A percentile compares a stretch with the other conserved stretches of the same genome.
Conservation (phyloP, 2,329 filamentous ascomycete species). For the Alternaria brassicicola region DNA sequence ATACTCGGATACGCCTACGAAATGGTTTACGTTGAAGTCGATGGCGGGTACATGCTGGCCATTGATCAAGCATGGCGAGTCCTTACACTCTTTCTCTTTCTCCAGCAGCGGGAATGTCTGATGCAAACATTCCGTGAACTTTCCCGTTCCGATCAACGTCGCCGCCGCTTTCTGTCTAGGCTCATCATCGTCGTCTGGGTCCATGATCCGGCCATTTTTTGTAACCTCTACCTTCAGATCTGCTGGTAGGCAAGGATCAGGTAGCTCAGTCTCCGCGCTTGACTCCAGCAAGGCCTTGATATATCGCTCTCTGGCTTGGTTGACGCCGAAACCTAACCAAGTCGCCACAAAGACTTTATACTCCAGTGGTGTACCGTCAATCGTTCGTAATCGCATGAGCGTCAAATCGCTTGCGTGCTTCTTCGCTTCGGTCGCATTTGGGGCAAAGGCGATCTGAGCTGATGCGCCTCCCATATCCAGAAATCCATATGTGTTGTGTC, state of each 20-base stretch:
- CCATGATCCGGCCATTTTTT: slow-evolving; percentile 68
- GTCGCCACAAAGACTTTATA: slow-evolving; percentile 94
- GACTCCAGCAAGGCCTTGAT: slow-evolving; percentile 75
- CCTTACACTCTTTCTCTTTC: slow-evolving; percentile 83
- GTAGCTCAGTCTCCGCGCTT: slow-evolving; percentile 70
- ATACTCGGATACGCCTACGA: slow-evolving; percentile 96
- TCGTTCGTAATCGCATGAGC: slow-evolving; percentile 78
- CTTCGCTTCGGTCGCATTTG: slow-evolving; percentile 85
- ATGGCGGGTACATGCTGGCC: slow-evolving; percentile 93
- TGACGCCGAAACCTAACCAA: slow-evolving; percentile 97
- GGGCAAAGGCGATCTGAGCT: slow-evolving; percentile 96
- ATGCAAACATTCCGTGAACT: slow-evolving; percentile 82
- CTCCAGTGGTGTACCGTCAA: slow-evolving; percentile 78
- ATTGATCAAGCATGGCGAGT: slow-evolving; percentile 86
- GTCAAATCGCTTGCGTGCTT: slow-evolving; percentile 92
- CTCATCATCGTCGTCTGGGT: slow-evolving; percentile 49
- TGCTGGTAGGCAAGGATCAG: slow-evolving; percentile 87
- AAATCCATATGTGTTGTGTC: slow-evolving; percentile 94
- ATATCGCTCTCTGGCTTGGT: slow-evolving; percentile 86
- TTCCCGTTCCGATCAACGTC: slow-evolving; percentile 79
- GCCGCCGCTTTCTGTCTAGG: slow-evolving; percentile 40
- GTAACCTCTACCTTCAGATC: slow-evolving; percentile 77
- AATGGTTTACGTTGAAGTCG: slow-evolving; percentile 96
- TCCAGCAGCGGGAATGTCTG: slow-evolving; percentile 85
- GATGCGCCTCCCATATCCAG: slow-evolving; percentile 98